Evolutionary conservation across 2,329 filamentous ascomycete genomes (phyloP).

Genomic region (Neurospora sp.): DNA sequence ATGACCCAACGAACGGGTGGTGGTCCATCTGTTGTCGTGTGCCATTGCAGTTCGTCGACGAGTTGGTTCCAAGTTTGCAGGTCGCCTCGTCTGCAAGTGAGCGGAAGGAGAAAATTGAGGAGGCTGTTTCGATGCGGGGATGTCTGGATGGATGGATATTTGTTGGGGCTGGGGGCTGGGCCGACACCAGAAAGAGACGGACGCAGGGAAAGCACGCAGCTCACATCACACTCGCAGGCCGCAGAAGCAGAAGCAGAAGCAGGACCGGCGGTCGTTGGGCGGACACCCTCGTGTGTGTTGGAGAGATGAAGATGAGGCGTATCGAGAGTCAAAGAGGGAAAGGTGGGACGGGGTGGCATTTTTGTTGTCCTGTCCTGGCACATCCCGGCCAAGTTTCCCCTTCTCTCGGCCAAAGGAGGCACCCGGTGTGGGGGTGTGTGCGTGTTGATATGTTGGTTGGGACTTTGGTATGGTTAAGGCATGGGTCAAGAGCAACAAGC

Average conservation of each 20-base stretch:
- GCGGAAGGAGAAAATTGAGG: not conserved
- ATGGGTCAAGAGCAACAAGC: not conserved
- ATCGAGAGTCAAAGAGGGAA: not conserved
- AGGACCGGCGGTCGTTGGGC: not conserved
- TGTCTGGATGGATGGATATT: not conserved
- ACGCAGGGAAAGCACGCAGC: not conserved
- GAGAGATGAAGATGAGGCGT: not conserved
- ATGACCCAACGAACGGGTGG: not conserved
- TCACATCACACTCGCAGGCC: not conserved
- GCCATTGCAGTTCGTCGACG: not conserved
- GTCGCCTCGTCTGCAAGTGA: not conserved
- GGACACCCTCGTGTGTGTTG: not conserved
- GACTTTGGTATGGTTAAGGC: not conserved
- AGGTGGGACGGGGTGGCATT: not conserved
- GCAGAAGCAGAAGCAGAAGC: not conserved
- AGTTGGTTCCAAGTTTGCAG: not conserved
- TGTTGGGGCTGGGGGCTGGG: not conserved
- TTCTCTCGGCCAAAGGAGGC: not conserved
- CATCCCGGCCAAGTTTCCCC: not conserved
- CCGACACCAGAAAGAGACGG: not conserved
- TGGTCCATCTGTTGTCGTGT: not conserved
- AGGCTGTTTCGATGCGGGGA: not conserved
- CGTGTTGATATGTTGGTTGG: not conserved
- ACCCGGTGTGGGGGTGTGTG: not conserved
- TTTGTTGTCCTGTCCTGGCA: not conserved